These are phyloP conservation scores for Trichosanthes truncata DNA, from an alignment of 306 rosid genomes.

Conservation along the genomic window DNA sequence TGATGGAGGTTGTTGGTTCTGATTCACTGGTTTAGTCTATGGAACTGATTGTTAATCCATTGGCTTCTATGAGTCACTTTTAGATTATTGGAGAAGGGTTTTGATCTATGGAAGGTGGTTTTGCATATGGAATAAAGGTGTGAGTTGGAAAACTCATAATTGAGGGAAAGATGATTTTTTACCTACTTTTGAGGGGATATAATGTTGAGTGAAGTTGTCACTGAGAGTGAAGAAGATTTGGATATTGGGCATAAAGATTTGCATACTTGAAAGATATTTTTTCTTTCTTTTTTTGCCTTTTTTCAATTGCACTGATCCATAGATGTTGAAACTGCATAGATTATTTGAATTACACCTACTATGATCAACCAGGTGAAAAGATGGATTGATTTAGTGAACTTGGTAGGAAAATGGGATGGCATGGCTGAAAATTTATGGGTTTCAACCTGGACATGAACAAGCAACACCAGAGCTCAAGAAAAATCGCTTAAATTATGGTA, in stretches of 20 bases:
- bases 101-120: background rate
- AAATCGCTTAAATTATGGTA: background rate
- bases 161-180: background rate
- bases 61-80: background rate
- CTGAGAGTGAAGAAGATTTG: background rate
- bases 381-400: background rate
- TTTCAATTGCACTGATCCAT: background rate
- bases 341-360: background rate
- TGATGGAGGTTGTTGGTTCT: background rate
- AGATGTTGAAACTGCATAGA: background rate
- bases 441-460: background rate
- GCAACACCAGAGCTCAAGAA: background rate
- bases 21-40: background rate
- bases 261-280: background rate
- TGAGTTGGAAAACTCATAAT: background rate
- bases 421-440: background rate
- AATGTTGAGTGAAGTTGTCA: background rate
- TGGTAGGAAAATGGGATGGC: background rate
- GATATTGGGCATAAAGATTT: background rate
- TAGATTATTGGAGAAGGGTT: background rate
- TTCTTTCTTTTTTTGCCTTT: background rate
- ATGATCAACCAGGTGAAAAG: background rate
- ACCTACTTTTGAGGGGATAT: background rate
- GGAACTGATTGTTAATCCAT: background rate
- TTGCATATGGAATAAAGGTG: background rate